Base-by-base conservation (phyloP, 2,329 filamentous ascomycete species). In the Neoarthrinium moseri region DNA sequence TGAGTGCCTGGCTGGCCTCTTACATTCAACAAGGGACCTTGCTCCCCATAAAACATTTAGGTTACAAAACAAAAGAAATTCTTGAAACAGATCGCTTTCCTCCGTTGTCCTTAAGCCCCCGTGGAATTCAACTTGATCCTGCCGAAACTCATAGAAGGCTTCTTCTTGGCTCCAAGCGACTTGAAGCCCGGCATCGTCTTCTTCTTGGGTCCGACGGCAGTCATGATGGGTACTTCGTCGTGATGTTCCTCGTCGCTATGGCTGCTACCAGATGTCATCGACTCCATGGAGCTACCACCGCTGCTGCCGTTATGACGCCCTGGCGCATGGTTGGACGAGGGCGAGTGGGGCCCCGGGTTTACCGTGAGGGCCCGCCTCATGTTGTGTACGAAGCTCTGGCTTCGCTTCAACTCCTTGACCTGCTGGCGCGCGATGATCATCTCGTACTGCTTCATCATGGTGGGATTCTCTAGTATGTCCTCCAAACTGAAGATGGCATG, bases 391-490 rank as follows among this genome's bases (percentile, higher is more conserved):
- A 56, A 54, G 41, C 54, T 61, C 23, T 43, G 51, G 7, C 48
- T 55, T 32, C 48, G 56, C 30, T 43, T 54, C 10, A 56, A 26
- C 18, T 54, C 50, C 7, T 52, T 44, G 7, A 36, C 36, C 30
- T 58, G 57, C 42, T 56, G 55, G 41, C 60, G 61, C 2, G 60
- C 53, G 21, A 65, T 59, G 43, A 65, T 62, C 32, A 65, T 45
- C 48, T 75, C 73, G 49, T 75, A 70, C 46, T 80, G 76, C 13
- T 66, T 61, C 30, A 66, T 59, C 69, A 78, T 74, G 18, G 73
- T 77, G 5, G 76, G 73, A 49, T 76, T 60, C 11, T 72, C 62
- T n/a, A 78, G 59, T 18, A 80, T 65, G 24, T 79, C 75, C 39
- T 75, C 73, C 43, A 73, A 69, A 0, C 66, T 68, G 5, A 75